Evolutionary conservation across 306 rosid genomes (phyloP), one percentile per base, ranked within the genome.

Genomic region (Canavalia ensiformis): DNA sequence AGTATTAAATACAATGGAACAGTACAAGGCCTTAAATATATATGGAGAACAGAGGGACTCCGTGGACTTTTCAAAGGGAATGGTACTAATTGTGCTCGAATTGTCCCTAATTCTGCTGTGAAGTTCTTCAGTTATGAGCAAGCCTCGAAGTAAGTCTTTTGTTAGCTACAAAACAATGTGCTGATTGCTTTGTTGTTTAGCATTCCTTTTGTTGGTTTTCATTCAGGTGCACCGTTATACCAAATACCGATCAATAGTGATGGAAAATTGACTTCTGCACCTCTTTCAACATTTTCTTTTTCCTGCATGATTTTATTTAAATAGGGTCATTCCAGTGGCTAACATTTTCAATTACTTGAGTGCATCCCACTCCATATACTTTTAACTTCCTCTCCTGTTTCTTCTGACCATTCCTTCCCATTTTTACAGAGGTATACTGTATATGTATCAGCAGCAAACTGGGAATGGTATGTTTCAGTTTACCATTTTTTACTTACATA

Each of bases 81-180:
- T 69, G 98, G 99, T 70, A 92, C 99, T 60, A 95, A 95, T 56
- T 95, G 99, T 89, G 99, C 97, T 67, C 93, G 98, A 25, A 95
- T 95, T 82, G 92, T 95, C 71, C 99, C 99, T 58, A 95, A 95
- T 74, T 95, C 99, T 72, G 98, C 98, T 0, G 98, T 95, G 85
- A 95, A 95, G 86, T 95, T 95, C 88, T 95, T 95, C 94, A 92
- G 99, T 90, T 95, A 95, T 30, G 99, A 93, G 88, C 94, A 95
- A 87, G 99, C 99, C 69, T 93, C 98, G 10, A 89, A 90, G 98
- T 95, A 92, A 67, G 88, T 88, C 83, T 81, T 84, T 76, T 73
- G 54, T 41, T 67, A 34, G 50, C 3, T 28, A 45, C 55, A 79
- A 29, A 11, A 41, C n/a, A 49, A 57, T 56, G 52, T 33, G 49